These are phyloP conservation scores for Guyanaporus albipodus DNA, from an alignment of 768 basidiomycete genomes.

Conservation along the genomic window DNA sequence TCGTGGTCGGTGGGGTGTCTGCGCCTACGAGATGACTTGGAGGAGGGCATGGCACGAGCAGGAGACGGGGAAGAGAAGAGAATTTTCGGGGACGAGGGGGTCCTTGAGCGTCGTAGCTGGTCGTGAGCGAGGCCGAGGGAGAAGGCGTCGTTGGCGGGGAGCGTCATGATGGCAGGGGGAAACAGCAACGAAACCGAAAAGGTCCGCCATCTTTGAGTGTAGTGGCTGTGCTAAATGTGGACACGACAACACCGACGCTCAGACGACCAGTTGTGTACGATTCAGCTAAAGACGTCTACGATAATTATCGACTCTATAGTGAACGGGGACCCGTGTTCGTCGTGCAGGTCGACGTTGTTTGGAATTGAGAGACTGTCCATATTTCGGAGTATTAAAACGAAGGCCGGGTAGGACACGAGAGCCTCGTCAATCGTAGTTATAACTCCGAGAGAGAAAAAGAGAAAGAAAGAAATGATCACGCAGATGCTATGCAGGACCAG, in stretches of 20 bases:
- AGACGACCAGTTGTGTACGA: not conserved
- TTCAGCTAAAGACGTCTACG: not conserved
- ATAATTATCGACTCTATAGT: slow-evolving; percentile 32
- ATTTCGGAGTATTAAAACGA: slow-evolving; percentile 86
- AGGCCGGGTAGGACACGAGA: slow-evolving; percentile 49
- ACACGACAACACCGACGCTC: not conserved
- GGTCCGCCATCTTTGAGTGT: not conserved
- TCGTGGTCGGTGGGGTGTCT: slow-evolving; percentile 13
- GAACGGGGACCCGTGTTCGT: slow-evolving; percentile 26
- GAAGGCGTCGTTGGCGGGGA: slow-evolving; percentile 36
- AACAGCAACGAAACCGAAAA: not conserved
- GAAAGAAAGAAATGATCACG: too few relatives aligned
- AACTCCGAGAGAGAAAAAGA: too few relatives aligned
- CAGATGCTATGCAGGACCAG: too few relatives aligned
- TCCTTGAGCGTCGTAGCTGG: slow-evolving; percentile 33
- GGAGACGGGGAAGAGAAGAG: slow-evolving; percentile 37
- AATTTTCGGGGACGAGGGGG: slow-evolving; percentile 33
- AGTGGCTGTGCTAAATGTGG: slow-evolving; percentile 17
- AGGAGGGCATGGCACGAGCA: slow-evolving; percentile 33
- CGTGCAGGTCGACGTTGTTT: slow-evolving; percentile 42
- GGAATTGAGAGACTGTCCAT: slow-evolving; percentile 58
- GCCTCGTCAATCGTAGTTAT: slow-evolving; percentile 83
- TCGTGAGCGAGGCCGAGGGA: slow-evolving; percentile 35
- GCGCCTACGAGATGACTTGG: slow-evolving; percentile 28
- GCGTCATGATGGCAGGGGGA: slow-evolving; percentile 17